phyloP scores from a whole-genome alignment of 2,329 filamentous ascomycete genomes.

The Delphinella strobiligena region DNA sequence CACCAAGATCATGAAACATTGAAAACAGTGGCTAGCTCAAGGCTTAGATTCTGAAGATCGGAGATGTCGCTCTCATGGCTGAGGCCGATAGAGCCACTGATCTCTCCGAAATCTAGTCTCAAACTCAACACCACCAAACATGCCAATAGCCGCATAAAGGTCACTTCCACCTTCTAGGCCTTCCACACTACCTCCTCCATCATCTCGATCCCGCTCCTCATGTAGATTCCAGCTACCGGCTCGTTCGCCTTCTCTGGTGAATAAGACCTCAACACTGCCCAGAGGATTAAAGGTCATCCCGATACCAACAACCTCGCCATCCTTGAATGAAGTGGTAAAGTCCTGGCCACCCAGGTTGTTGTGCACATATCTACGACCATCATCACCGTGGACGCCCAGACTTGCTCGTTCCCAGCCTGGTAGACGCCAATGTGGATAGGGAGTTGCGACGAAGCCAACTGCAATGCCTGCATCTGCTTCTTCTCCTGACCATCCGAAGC shows the following conservation, averaged over 20 bases:
- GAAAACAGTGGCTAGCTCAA: too few relatives aligned
- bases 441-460: constrained; percentile 59
- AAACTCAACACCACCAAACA: constrained; percentile 56
- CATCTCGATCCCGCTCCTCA: constrained; percentile 56
- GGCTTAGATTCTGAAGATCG: too few relatives aligned
- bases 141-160: constrained; percentile 49
- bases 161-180: constrained; percentile 56
- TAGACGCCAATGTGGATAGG: constrained; percentile 65
- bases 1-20: too few relatives aligned
- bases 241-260: constrained; percentile 53
- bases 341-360: constrained; percentile 60
- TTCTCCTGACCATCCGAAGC: constrained; percentile 17
- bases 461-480: constrained; percentile 46
- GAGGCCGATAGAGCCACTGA: constrained; percentile 20
- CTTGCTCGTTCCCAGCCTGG: constrained; percentile 72
- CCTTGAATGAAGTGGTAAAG: constrained; percentile 53
- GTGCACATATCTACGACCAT: constrained; percentile 65
- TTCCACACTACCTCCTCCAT: constrained; percentile 49
- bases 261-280: constrained; percentile 49
- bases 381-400: constrained; percentile 67
- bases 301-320: constrained; percentile 56
- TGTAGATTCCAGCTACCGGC: constrained; percentile 58
- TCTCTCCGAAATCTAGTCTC: constrained; percentile 39
- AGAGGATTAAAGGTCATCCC: constrained; percentile 49
- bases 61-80: too few relatives aligned